Conservation (phyloP, 2,329 filamentous ascomycete species). For the Blastomyces emzantsi region DNA sequence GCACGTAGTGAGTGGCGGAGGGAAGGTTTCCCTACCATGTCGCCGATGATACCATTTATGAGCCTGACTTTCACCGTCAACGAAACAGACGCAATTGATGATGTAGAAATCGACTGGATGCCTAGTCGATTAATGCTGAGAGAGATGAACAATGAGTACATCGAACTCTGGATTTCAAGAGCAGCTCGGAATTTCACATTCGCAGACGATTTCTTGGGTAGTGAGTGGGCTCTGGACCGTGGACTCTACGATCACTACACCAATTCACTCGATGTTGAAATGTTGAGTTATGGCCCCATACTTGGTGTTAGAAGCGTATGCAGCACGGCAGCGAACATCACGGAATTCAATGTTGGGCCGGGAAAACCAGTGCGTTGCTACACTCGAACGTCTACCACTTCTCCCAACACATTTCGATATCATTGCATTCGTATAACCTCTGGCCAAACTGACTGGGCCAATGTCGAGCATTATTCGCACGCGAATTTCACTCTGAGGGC, state of each 20-base stretch:
- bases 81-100: background rate
- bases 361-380: conserved; percentile 2
- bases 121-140: background rate
- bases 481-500: background rate
- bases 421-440: background rate
- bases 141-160: background rate
- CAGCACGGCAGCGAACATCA: background rate
- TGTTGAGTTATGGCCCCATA: background rate
- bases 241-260: background rate
- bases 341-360: background rate
- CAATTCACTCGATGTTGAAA: conserved; percentile 1
- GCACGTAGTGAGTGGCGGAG: background rate
- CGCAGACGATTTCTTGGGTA: background rate
- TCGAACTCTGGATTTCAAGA: background rate
- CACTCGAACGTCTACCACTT: background rate
- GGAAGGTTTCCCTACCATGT: background rate
- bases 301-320: background rate
- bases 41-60: background rate
- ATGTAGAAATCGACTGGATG: background rate
- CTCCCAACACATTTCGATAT: background rate
- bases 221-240: background rate
- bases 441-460: background rate
- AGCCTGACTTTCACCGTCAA: background rate
- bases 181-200: background rate
- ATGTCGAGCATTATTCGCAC: background rate